These are phyloP conservation scores for Amanita rimosa DNA, from an alignment of 768 basidiomycete genomes.

Conservation along the genomic window DNA sequence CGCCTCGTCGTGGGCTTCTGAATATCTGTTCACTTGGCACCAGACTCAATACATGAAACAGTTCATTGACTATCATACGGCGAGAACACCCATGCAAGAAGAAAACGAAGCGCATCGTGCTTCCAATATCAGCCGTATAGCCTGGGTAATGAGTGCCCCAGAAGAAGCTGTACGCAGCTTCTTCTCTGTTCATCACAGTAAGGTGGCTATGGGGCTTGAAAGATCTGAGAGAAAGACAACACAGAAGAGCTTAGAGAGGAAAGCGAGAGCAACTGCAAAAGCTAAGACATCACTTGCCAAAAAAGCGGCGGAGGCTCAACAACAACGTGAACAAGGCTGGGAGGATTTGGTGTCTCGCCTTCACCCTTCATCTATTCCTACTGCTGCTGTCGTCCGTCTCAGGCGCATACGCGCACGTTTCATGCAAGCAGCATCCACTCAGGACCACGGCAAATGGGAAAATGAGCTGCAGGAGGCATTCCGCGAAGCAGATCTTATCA, in stretches of 20 bases:
- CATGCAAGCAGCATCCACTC: constrained; percentile 42
- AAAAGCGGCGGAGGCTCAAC: constrained; percentile 54
- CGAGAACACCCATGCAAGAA: constrained; percentile 37
- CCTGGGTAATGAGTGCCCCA: constrained; percentile 48
- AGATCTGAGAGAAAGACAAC: constrained; percentile 26
- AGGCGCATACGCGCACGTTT: constrained; percentile 45
- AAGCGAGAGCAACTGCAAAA: constrained; percentile 26
- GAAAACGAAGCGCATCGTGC: constrained; percentile 23
- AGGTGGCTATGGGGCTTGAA: constrained; percentile 29
- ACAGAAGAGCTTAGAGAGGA: constrained; percentile 19
- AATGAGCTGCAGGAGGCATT: constrained; percentile 44
- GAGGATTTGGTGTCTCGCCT: constrained; percentile 39
- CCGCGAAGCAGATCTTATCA: constrained; percentile 39
- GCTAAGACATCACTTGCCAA: constrained; percentile 42
- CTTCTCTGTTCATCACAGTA: constrained; percentile 28
- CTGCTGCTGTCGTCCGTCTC: constrained; percentile 37
- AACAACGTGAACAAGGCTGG: constrained; percentile 58
- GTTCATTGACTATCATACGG: constrained; percentile 30
- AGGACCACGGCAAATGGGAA: constrained; percentile 50
- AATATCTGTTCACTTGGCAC: constrained; percentile 55
- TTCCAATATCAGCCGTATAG: constrained; percentile 32
- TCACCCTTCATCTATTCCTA: constrained; percentile 41
- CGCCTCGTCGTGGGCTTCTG: constrained; percentile 43
- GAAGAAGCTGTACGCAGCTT: constrained; percentile 31
- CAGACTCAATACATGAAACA: constrained; percentile 56